Evolutionary conservation across 2,329 filamentous ascomycete genomes (phyloP).

Genomic region (Pyricularia grisea): DNA sequence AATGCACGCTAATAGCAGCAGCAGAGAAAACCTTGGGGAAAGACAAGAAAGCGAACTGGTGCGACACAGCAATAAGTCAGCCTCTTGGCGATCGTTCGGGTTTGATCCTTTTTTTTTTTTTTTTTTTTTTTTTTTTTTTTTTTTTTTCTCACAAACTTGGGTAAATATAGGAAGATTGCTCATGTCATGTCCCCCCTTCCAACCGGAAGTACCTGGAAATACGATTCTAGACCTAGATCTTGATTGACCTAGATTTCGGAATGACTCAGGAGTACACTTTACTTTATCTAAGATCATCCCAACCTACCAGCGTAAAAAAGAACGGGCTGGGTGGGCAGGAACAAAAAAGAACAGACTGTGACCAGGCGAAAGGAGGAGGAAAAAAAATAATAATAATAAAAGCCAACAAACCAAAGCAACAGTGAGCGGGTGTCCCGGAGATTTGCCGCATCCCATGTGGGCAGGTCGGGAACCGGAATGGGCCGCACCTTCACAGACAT

Average conservation of each 20-base stretch:
- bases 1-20: not conserved
- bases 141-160: not conserved
- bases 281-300: not conserved
- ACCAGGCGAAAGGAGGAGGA: not conserved
- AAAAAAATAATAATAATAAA: not conserved
- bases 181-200: no score
- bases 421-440: not conserved
- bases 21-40: no score
- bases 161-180: no score
- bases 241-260: not conserved
- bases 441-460: not conserved
- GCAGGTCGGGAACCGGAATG: slow-evolving; percentile 1
- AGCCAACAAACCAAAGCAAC: not conserved
- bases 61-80: not conserved
- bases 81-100: not conserved
- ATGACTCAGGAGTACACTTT: not conserved
- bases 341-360: not conserved
- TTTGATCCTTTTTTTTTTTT: no score
- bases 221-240: no score
- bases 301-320: not conserved
- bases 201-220: no score
- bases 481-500: not conserved
- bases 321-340: not conserved
- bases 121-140: no score
- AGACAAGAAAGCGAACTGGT: not conserved